Conservation (phyloP, 164 flowering plant species). For the Vitis cinerea region DNA sequence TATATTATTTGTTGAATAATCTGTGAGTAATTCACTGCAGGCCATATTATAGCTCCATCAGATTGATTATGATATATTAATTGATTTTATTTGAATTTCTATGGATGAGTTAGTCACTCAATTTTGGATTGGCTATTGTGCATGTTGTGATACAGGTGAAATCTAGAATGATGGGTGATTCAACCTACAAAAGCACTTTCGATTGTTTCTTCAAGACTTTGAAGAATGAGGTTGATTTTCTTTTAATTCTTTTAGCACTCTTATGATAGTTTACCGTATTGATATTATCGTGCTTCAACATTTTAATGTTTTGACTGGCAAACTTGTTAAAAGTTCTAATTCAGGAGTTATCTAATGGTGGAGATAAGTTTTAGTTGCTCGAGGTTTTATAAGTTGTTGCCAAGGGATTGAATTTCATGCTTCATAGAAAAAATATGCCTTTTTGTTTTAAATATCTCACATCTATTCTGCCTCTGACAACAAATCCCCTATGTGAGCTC, state of each 20-base stretch:
- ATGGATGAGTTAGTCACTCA: constrained; percentile 7
- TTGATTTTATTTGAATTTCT: not conserved
- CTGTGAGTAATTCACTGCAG: not conserved
- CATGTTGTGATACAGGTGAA: constrained; percentile 60
- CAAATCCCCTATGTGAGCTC: too few species aligned
- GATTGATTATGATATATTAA: not conserved
- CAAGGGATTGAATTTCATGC: not conserved
- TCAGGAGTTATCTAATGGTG: too few species aligned
- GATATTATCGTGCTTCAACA: not conserved
- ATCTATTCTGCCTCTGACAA: too few species aligned
- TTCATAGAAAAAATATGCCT: too few species aligned
- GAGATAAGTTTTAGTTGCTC: not conserved
- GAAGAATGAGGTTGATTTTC: constrained; percentile 63
- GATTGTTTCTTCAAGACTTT: constrained; percentile 89
- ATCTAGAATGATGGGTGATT: constrained; percentile 98
- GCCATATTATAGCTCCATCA: not conserved
- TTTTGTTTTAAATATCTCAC: too few species aligned
- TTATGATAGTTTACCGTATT: not conserved
- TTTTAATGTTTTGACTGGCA: too few species aligned
- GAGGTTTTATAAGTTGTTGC: not conserved
- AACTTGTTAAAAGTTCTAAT: too few species aligned
- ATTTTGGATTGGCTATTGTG: constrained; percentile 8
- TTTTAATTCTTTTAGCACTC: not conserved
- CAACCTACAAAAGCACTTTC: constrained; percentile 76
- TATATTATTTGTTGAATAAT: not conserved